Conservation (phyloP, 495 filamentous ascomycete genomes). For the Sphaerosporella brunnea region DNA sequence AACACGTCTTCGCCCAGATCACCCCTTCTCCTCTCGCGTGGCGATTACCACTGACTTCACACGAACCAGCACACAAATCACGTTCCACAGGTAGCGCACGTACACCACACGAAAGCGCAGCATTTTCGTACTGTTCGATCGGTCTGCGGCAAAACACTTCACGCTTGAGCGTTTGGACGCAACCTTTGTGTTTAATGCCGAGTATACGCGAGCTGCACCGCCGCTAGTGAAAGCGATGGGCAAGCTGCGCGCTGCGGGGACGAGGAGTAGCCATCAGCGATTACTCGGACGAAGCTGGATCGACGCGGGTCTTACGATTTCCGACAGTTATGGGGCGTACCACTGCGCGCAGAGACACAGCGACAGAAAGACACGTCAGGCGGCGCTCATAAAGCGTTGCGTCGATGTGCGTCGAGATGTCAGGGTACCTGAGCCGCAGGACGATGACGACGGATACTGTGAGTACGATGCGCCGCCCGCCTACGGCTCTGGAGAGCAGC, state of each 20-base stretch:
- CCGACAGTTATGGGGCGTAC: conserved; percentile 21
- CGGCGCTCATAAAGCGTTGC: conserved; percentile 14
- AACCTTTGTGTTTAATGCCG: conserved; percentile 24
- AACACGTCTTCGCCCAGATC: background rate
- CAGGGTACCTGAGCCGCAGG: conserved; percentile 12
- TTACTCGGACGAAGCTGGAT: no score
- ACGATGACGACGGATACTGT: conserved; percentile 1
- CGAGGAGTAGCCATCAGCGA: conserved; percentile 14
- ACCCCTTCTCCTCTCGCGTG: background rate
- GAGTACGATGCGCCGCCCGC: background rate
- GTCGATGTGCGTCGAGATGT: conserved; percentile 15
- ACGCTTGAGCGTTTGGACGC: conserved; percentile 23
- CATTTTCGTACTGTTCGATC: conserved; percentile 22
- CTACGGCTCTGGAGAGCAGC: conserved; percentile 3
- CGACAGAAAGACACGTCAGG: conserved; percentile 20
- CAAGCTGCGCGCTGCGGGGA: conserved; percentile 14
- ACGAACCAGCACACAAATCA: background rate
- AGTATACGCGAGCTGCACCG: conserved; percentile 15
- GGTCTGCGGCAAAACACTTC: conserved; percentile 17
- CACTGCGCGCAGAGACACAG: conserved; percentile 20
- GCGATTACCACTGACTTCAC: conserved; percentile 7
- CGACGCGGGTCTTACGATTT: conserved; percentile 21
- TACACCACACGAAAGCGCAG: conserved; percentile 15
- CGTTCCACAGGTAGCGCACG: conserved; percentile 8
- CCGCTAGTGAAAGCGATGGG: conserved; percentile 8